Evolutionary conservation across 768 basidiomycete species (phyloP).

Genomic region (Hirschioporus abietinus): DNA sequence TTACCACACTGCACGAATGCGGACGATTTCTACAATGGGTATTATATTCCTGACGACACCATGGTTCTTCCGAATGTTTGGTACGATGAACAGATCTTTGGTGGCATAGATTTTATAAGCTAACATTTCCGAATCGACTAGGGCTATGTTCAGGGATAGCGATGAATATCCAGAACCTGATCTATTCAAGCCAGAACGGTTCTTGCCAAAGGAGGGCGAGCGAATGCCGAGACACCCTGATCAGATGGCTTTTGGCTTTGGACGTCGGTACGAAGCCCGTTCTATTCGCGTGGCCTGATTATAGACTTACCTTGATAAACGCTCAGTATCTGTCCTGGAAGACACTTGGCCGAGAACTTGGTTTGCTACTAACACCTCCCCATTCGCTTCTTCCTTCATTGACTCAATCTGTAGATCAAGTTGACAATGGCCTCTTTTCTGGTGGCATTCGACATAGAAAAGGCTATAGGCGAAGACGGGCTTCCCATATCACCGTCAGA

Average conservation of each 20-base stretch:
- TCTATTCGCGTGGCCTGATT: constrained; percentile 5
- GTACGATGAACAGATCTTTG: constrained; percentile 3
- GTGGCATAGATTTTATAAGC: not conserved
- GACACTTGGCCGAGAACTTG: constrained; percentile 41
- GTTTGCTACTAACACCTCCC: not conserved
- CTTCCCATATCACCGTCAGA: constrained; percentile 32
- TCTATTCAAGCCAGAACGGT: constrained; percentile 46
- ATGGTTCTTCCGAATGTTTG: constrained; percentile 25
- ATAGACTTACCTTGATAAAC: not conserved
- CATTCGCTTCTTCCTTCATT: not conserved
- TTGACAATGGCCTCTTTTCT: constrained; percentile 38
- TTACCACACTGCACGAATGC: constrained; percentile 22
- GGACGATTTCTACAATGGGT: constrained; percentile 23
- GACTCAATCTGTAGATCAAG: constrained; percentile 32
- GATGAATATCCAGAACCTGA: constrained; percentile 36
- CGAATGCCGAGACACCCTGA: constrained; percentile 33
- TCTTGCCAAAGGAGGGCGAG: constrained; percentile 31
- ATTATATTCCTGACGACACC: constrained; percentile 30
- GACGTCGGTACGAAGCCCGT: constrained; percentile 36
- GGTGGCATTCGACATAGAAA: constrained; percentile 40
- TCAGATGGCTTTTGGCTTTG: constrained; percentile 52
- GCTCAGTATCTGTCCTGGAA: constrained; percentile 40
- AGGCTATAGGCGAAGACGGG: constrained; percentile 36
- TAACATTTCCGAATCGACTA: constrained; percentile 9
- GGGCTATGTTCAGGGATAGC: constrained; percentile 24